Percentiles rank a stretch among this genome's conserved stretches.
Conservation (phyloP, 2,329 filamentous ascomycete species). For the Chaetomiaceae sp. region DNA sequence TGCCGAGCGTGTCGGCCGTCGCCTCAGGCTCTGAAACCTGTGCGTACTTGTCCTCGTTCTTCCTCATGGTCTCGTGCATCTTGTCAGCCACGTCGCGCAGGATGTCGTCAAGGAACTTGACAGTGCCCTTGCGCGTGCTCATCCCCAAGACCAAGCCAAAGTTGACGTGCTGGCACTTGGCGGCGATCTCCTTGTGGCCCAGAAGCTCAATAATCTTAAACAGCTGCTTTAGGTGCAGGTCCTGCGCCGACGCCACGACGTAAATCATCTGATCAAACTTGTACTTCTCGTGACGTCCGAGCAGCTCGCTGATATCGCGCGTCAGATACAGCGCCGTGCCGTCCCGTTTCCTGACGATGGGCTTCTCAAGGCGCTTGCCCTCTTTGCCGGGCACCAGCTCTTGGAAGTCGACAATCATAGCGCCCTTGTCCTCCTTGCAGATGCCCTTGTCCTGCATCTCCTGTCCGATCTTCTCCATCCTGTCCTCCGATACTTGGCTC, state of each 20-base stretch:
- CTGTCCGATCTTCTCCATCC: constrained; percentile 61
- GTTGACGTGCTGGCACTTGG: constrained; percentile 69
- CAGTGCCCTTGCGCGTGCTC: constrained; percentile 68
- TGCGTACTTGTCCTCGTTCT: constrained; percentile 83
- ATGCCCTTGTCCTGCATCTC: constrained; percentile 61
- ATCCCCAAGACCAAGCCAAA: constrained; percentile 69
- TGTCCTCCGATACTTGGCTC: constrained; percentile 63
- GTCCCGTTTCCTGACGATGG: constrained; percentile 67
- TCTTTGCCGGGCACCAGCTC: constrained; percentile 62
- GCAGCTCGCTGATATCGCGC: constrained; percentile 70
- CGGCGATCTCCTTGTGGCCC: constrained; percentile 62
- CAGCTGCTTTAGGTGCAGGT: constrained; percentile 67
- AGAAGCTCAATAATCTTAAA: constrained; percentile 74
- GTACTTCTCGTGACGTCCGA: constrained; percentile 60
- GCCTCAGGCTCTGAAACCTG: constrained; percentile 80
- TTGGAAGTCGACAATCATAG: constrained; percentile 67
- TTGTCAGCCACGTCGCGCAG: constrained; percentile 78
- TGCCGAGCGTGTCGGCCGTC: constrained; percentile 83
- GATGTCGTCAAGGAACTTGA: constrained; percentile 71
- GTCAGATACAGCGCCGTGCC: constrained; percentile 75
- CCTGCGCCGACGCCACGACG: constrained; percentile 68
- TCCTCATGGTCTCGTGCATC: constrained; percentile 97
- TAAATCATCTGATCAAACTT: constrained; percentile 78
- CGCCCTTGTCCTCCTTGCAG: constrained; percentile 66
- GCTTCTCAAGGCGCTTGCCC: constrained; percentile 65